Base-by-base conservation (phyloP, 148 eudicot species). In the Persicaria maculosa region DNA sequence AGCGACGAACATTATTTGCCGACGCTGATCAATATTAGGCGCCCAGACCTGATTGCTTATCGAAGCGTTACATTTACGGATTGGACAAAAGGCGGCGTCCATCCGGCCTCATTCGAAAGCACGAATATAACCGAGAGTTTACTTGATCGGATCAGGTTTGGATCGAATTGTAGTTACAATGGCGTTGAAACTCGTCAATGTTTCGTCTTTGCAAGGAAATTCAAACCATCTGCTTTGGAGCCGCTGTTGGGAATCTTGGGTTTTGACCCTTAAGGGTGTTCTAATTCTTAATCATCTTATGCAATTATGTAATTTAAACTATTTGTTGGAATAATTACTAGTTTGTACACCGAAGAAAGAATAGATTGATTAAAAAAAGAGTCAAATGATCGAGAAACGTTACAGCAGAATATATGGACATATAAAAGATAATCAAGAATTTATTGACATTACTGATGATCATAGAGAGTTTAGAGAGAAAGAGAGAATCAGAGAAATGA, bases 1-100 rank as follows among this genome's bases (percentile, higher is more conserved):
- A 80, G 70, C 10, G 97, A 91, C 20, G 93, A 91, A 71, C 93
- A 89, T 75, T 91, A 89, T 64, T 75, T 87, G 17, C 86, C 97
- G 19, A 91, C 97, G 0, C 68, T 87, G 9, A 84, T 80, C 44
- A 80, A 80, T 52, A 86, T 85, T 25, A 36, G 77, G 4, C 83
- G 57, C 40, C 85, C 86, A 87, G 14, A 52, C 15, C 5, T 52
- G 57, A 16, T 52, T 14, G 57, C 57, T 0, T 85, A 86, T 12
- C 58, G 81, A 36, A 81, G 73, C 9, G 5, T 88, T 25, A 87
- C 93, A 16, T 85, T 81, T 83, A 87, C 84, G 16, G 87, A 87
- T 78, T 91, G 96, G 96, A 85, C 86, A 0, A 78, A 68, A n/a
- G 74, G 59, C 1, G 87, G 89, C 17, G 78, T 91, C 14, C 96